These are phyloP conservation scores for sorghum (Sorghum bicolor) DNA, from an alignment of 176 grass and related monocot species.

Conservation along the genomic window DNA sequence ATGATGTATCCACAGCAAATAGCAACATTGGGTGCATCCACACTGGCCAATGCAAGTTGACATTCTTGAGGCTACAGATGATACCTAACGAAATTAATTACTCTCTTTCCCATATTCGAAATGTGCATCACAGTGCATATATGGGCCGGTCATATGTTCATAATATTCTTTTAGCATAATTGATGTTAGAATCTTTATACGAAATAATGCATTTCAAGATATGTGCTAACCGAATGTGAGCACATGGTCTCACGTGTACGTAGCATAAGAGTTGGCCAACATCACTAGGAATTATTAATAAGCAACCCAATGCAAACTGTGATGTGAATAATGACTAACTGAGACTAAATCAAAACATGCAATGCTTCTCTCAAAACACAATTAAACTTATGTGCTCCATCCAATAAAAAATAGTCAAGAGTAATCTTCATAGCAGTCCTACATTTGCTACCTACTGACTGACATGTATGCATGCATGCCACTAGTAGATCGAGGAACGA, in stretches of 20 bases:
- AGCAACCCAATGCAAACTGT: neutral
- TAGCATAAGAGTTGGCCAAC: neutral
- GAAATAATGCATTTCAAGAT: neutral
- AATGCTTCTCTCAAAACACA: neutral
- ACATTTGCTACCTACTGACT: too few relatives aligned
- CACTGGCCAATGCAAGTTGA: neutral
- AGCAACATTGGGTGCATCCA: neutral
- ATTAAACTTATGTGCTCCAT: neutral
- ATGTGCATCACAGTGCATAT: neutral
- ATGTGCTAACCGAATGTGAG: neutral
- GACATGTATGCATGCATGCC: too few relatives aligned
- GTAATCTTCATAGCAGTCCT: too few relatives aligned
- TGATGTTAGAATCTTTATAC: neutral
- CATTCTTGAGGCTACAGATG: conserved; percentile 20
- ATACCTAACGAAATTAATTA: neutral
- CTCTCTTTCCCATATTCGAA: neutral
- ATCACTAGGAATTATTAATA: neutral
- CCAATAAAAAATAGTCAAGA: neutral
- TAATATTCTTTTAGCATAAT: neutral
- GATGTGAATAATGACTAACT: neutral
- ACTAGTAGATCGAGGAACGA: too few relatives aligned
- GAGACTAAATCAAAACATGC: neutral
- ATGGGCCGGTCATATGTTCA: neutral
- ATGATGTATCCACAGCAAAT: neutral
- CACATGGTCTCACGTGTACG: neutral